Percentiles rank a stretch among this genome's conserved stretches.
These are phyloP conservation scores for Fusarium piperis DNA, from an alignment of 2,329 filamentous ascomycete genomes.

Conservation along the genomic window DNA sequence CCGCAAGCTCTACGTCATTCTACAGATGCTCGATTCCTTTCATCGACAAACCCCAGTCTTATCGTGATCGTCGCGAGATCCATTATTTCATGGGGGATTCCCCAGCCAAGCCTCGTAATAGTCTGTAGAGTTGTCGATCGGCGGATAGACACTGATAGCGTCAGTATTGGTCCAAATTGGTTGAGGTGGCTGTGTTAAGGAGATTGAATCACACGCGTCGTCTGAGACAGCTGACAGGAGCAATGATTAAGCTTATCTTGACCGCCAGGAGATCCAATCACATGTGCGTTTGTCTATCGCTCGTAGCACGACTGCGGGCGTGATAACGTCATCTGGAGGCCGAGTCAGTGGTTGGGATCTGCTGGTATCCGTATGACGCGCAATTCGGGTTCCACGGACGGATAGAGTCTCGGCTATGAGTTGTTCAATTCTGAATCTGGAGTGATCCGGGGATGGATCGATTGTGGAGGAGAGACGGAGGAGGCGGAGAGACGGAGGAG, in stretches of 20 bases:
- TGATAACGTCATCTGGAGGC: neutral
- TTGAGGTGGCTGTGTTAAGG: constrained; percentile 15
- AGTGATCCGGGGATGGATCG: neutral
- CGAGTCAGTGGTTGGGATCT: neutral
- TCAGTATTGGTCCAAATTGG: neutral
- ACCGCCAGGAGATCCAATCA: neutral
- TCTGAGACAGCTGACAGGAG: constrained; percentile 28
- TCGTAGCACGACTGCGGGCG: neutral
- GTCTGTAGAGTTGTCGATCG: constrained; percentile 26
- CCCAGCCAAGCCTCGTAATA: constrained; percentile 1
- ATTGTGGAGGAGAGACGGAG: neutral
- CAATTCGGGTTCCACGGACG: neutral
- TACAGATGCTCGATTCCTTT: neutral
- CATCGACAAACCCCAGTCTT: constrained; percentile 12
- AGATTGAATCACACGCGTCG: constrained; percentile 26
- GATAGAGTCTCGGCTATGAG: neutral
- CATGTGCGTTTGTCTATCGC: neutral
- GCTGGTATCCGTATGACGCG: neutral
- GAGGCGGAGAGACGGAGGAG: neutral
- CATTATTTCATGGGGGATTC: constrained; percentile 4
- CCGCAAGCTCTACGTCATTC: neutral
- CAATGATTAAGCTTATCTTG: constrained; percentile 33
- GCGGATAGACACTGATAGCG: neutral
- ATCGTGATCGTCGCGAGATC: constrained; percentile 26
- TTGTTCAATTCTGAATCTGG: neutral